Base-by-base conservation (phyloP, 768 basidiomycete species). In the Trametes cingulata region DNA sequence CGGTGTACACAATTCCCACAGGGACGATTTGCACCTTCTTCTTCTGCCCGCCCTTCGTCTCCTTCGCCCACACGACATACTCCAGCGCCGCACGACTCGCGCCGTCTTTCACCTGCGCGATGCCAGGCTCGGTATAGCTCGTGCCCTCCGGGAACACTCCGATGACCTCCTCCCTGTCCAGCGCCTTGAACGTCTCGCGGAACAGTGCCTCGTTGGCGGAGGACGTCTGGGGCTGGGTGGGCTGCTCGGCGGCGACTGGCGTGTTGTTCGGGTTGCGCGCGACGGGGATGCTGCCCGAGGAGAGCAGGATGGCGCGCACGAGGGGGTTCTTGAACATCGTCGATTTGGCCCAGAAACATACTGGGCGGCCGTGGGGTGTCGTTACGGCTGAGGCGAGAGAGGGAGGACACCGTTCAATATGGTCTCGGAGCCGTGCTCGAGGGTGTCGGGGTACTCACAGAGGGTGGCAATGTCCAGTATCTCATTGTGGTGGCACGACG, bases 311-410 rank as follows among this genome's bases (percentile, higher is more conserved):
- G 61, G 84, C 86, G 33, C 84, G 80, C 42, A 88, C 76, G 12
- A 86, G 71, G 2, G 92, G 91, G 71, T 98, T 91, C 29, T 76
- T 81, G 74, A 96, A 98, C 54, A 99, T 78, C 47, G 45, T 75
- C 81, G 93, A 90, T 82, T 98, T 98, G 70, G 91, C 93, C 96
- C 96, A 91, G 69, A 90, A 92, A 72, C 95, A 90, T 58, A 98
- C 75, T 50, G 87, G 88, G 62, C 93, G 83, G 52, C 78, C 75
- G 72, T 91, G 83, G 20, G 95, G 95, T 71, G 97, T 91, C 29
- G 85, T 85, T 48, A 85, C 85, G 61, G 93, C 91, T 67, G 54
- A 2, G n/a, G 14, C 17, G 17, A 6, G 60, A 12, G 7, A 17
- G 15, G 2, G 33, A 35, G 7, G 15, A 19, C 19, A 8, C 10